Percentiles rank a stretch among this genome's conserved stretches.
These are phyloP conservation scores for Scutellaria minor DNA, from an alignment of 257 asterid genomes.

Conservation along the genomic window DNA sequence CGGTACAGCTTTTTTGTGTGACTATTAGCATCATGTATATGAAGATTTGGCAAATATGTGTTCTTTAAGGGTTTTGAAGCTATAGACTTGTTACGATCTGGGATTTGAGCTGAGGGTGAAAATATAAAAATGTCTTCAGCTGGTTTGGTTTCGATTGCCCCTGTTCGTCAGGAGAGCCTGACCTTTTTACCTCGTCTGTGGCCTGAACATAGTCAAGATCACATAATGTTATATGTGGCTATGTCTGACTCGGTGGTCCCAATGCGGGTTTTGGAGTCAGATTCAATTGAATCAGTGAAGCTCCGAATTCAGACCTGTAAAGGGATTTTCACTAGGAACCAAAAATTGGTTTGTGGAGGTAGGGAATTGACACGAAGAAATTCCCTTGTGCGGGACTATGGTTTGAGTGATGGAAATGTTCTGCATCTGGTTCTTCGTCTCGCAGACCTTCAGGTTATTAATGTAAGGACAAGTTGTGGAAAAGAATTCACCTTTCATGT, in stretches of 20 bases:
- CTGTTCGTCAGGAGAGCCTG: constrained; percentile 53
- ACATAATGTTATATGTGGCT: constrained; percentile 59
- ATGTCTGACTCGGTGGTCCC: constrained; percentile 77
- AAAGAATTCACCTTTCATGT: constrained; percentile 76
- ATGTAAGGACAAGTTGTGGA: constrained; percentile 75
- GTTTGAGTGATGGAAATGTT: constrained; percentile 74
- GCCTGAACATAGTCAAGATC: constrained; percentile 55
- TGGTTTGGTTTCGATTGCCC: constrained; percentile 65
- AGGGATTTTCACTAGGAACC: constrained; percentile 75
- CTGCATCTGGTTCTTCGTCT: constrained; percentile 81
- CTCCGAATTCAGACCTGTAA: constrained; percentile 67
- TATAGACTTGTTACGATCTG: constrained; percentile 38
- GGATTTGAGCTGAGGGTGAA: constrained; percentile 37
- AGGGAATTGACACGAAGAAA: constrained; percentile 78
- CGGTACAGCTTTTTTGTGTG: constrained; percentile 36
- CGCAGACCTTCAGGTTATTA: constrained; percentile 67
- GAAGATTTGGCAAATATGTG: constrained; percentile 35
- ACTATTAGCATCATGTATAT: constrained; percentile 32
- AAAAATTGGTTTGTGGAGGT: constrained; percentile 82
- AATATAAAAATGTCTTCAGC: constrained; percentile 69
- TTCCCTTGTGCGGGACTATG: constrained; percentile 79
- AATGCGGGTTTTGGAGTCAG: constrained; percentile 72
- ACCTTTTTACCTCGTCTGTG: constrained; percentile 48
- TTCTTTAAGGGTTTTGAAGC: constrained; percentile 39
- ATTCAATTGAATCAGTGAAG: constrained; percentile 80